Conservation (phyloP, 1,284 basidiomycete species). For the Tylopilus sp. region DNA sequence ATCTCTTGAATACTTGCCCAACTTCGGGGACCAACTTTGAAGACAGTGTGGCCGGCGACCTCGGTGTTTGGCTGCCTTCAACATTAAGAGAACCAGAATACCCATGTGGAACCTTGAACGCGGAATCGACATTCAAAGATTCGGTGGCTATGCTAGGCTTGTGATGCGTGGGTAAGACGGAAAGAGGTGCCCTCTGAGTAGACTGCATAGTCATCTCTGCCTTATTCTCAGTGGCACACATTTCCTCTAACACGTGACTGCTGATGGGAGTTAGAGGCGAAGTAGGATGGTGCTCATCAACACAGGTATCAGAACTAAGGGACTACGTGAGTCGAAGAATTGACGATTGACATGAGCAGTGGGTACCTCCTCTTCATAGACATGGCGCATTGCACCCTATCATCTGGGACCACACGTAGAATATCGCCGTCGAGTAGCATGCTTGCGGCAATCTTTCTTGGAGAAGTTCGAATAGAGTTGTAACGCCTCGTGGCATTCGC, state of each 20-base stretch:
- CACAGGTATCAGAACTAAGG: slow-evolving; percentile 5
- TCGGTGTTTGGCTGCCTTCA: background rate
- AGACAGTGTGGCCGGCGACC: background rate
- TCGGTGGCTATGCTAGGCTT: background rate
- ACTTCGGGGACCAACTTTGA: background rate
- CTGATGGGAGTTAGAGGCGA: slow-evolving; percentile 23
- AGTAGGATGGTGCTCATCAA: background rate
- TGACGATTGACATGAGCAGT: background rate
- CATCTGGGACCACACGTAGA: slow-evolving; percentile 19
- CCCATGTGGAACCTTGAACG: background rate
- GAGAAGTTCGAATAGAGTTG: background rate
- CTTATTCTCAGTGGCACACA: slow-evolving; percentile 6
- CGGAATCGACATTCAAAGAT: background rate
- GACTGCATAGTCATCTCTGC: background rate
- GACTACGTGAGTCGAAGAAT: background rate
- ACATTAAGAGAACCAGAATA: background rate
- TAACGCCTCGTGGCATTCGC: slow-evolving; percentile 4
- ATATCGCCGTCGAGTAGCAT: slow-evolving; percentile 19
- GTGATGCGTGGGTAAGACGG: background rate
- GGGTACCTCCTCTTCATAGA: slow-evolving; percentile 14
- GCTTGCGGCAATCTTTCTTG: background rate
- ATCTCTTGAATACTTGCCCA: background rate
- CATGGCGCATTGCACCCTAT: background rate
- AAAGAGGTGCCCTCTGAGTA: background rate
- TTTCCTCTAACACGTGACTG: slow-evolving; percentile 20